Conservation (phyloP, 2,329 filamentous ascomycete genomes). For the Fusarium tupiense region DNA sequence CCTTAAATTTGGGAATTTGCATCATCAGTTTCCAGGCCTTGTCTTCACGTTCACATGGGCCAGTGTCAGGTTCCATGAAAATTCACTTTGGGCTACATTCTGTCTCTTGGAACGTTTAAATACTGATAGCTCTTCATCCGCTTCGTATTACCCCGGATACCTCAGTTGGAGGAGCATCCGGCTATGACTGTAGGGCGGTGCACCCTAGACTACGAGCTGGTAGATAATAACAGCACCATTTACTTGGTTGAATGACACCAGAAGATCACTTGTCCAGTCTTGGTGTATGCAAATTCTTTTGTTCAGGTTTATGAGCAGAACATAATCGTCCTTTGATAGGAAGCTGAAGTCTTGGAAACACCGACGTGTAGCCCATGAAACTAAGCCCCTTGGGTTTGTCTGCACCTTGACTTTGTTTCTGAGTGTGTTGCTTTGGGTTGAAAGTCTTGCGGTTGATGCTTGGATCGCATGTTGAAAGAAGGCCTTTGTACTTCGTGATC, state of each 20-base stretch:
- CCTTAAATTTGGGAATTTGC: background rate
- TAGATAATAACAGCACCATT: too few relatives aligned
- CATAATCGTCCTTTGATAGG: rapidly evolving
- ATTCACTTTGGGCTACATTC: background rate
- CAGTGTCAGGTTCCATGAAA: background rate
- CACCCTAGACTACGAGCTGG: too few relatives aligned
- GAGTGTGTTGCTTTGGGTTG: too few relatives aligned
- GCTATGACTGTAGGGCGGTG: too few relatives aligned
- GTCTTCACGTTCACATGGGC: background rate
- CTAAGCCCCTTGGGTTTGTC: too few relatives aligned
- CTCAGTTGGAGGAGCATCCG: too few relatives aligned
- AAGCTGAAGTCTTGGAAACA: background rate
- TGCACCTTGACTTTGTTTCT: too few relatives aligned
- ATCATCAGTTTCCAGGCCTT: background rate
- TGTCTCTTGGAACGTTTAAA: background rate
- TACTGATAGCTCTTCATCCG: background rate
- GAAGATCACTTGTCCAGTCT: background rate
- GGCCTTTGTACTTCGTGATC: too few relatives aligned
- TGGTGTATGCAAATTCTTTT: background rate
- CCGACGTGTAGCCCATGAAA: too few relatives aligned
- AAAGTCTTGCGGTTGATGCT: background rate
- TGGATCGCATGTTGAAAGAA: background rate
- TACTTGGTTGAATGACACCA: rapidly evolving
- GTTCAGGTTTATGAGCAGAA: background rate
- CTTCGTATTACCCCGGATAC: background rate